Conservation (phyloP, 2,329 filamentous ascomycete species). For the Fusarium graminum region DNA sequence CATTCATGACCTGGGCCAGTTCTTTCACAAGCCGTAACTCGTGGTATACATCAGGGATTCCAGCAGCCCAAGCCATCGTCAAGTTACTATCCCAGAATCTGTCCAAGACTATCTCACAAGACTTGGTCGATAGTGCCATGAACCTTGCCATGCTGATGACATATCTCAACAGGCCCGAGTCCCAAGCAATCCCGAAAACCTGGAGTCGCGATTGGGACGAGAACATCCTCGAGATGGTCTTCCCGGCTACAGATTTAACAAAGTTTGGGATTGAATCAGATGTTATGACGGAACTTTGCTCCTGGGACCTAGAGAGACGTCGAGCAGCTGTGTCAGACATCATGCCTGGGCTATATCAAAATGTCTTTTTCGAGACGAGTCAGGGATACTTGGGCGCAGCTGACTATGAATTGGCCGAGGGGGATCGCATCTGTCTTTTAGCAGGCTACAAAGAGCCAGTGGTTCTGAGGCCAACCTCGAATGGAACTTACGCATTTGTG, state of each 20-base stretch:
- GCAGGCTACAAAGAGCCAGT: slow-evolving; percentile 6
- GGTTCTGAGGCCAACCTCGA: slow-evolving; percentile 4
- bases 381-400: slow-evolving; percentile 7
- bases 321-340: neutral
- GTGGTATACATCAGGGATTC: neutral
- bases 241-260: slow-evolving; percentile 6
- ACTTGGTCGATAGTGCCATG: slow-evolving; percentile 5
- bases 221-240: slow-evolving; percentile 6
- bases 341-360: neutral
- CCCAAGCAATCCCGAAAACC: slow-evolving; percentile 3
- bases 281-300: slow-evolving; percentile 4
- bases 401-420: neutral
- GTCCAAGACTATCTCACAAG: neutral
- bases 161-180: slow-evolving; percentile 7
- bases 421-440: slow-evolving; percentile 10
- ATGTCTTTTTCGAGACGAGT: slow-evolving; percentile 11
- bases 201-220: slow-evolving; percentile 1
- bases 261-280: neutral
- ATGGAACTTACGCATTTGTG: neutral
- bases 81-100: neutral
- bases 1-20: slow-evolving; percentile 18
- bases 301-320: slow-evolving; percentile 7
- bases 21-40: slow-evolving; percentile 10
- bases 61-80: slow-evolving; percentile 11
- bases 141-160: slow-evolving; percentile 14